phyloP scores from a whole-genome alignment of 169 alveolate genomes.

The Eimeria zaria region DNA sequence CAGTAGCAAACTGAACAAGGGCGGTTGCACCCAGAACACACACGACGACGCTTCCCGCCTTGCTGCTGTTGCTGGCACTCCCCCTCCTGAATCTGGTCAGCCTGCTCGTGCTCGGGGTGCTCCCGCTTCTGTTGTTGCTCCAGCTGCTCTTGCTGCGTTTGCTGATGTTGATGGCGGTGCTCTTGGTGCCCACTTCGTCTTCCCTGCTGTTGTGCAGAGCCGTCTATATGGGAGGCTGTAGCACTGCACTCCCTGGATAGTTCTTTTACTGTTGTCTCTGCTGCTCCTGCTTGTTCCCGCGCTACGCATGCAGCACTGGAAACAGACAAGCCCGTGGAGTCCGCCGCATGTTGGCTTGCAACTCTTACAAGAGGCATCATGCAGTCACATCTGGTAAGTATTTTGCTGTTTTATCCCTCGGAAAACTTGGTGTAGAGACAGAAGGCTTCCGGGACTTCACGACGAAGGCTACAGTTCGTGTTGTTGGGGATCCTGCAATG shows the following conservation, averaged over 20 bases:
- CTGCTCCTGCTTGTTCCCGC: neutral
- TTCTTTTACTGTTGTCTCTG: neutral
- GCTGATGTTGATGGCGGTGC: conserved; percentile 13
- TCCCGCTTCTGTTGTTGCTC: conserved; percentile 13
- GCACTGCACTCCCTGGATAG: neutral
- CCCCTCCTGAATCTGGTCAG: too few relatives aligned
- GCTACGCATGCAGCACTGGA: neutral
- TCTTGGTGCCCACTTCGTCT: conserved; percentile 4
- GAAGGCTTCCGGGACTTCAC: neutral
- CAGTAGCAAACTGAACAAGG: conserved; percentile 81
- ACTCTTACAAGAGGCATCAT: neutral
- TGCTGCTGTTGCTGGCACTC: neutral
- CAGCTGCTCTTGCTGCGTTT: neutral
- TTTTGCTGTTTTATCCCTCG: neutral
- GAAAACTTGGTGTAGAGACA: neutral
- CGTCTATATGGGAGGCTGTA: neutral
- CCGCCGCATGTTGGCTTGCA: neutral
- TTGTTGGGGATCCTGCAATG: neutral
- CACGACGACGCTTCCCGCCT: conserved; percentile 44
- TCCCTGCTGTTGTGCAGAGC: neutral
- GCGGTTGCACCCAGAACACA: conserved; percentile 76
- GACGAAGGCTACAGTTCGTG: neutral
- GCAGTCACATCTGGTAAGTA: neutral
- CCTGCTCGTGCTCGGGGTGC: neutral
- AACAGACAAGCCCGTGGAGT: neutral